A percentile compares a stretch with the other conserved stretches of the same genome.
phyloP scores from a whole-genome alignment of 805 yeast species.

The Lachancea cidri region DNA sequence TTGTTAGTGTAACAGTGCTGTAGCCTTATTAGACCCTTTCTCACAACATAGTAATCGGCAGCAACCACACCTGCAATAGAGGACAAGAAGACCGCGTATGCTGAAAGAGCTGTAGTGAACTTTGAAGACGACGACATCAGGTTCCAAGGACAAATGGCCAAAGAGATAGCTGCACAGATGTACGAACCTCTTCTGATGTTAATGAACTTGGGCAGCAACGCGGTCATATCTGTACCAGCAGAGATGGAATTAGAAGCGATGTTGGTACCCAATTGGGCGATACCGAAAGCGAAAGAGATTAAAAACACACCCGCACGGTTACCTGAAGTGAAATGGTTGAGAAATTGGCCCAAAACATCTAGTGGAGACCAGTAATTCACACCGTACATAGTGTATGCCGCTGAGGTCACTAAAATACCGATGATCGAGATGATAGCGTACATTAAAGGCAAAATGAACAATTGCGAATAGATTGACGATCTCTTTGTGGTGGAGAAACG shows the following conservation, averaged over 20 bases:
- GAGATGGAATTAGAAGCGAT: constrained; percentile 62
- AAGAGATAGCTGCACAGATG: constrained; percentile 62
- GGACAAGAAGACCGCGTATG: constrained; percentile 73
- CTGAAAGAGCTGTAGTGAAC: constrained; percentile 70
- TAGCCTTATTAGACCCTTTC: constrained; percentile 60
- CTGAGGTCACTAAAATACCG: constrained; percentile 74
- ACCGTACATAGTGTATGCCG: constrained; percentile 43
- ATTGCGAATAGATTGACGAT: constrained; percentile 46
- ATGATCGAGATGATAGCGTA: constrained; percentile 73
- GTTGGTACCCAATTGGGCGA: constrained; percentile 75
- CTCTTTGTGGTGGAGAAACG: constrained; percentile 58
- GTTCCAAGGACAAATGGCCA: constrained; percentile 77
- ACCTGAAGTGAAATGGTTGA: constrained; percentile 39
- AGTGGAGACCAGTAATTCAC: constrained; percentile 43
- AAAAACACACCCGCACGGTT: constrained; percentile 70
- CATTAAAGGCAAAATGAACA: constrained; percentile 59
- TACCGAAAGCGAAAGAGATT: constrained; percentile 55
- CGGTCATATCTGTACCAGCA: constrained; percentile 53
- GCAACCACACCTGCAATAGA: constrained; percentile 71
- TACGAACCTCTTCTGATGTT: constrained; percentile 58
- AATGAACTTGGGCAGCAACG: constrained; percentile 52
- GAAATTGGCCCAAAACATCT: constrained; percentile 53
- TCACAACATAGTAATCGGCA: constrained; percentile 53
- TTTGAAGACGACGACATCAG: constrained; percentile 55
- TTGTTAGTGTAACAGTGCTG: constrained; percentile 54